Evolutionary conservation across 371 early-diverging fungal genomes (phyloP).

Genomic region (Mucor mucedo): DNA sequence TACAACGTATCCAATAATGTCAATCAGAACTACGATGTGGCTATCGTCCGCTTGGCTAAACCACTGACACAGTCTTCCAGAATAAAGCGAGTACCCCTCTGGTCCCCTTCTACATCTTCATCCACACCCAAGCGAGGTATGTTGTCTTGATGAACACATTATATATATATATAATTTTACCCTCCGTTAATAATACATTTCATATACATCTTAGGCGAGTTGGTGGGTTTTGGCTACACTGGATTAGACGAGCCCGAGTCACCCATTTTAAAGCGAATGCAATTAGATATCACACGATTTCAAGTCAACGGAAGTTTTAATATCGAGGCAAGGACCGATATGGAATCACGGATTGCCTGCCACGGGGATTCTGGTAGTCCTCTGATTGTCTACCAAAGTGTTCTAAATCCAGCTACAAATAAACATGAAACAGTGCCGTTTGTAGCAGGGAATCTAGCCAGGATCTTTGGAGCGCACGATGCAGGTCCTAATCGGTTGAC

Average conservation of each 20-base stretch:
- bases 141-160: not conserved
- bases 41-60: conserved; percentile 36
- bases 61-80: conserved; percentile 30
- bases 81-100: conserved; percentile 36
- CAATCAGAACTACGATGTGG: conserved; percentile 45
- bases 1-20: conserved; percentile 29
- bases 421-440: conserved; percentile 17
- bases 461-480: conserved; percentile 51
- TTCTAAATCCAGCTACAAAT: conserved; percentile 1
- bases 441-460: conserved; percentile 36
- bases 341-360: conserved; percentile 35
- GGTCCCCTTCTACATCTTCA: conserved; percentile 26
- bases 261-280: conserved; percentile 24
- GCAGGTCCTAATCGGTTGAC: conserved; percentile 24
- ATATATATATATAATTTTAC: too few species aligned
- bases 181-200: not conserved
- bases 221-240: conserved; percentile 47
- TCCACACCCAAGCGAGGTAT: conserved; percentile 21
- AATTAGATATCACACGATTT: conserved; percentile 33
- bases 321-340: conserved; percentile 31
- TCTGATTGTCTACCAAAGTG: conserved; percentile 22
- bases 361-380: conserved; percentile 55
- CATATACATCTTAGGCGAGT: conserved; percentile 22
- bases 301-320: conserved; percentile 12
- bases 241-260: conserved; percentile 27